Conservation (phyloP, 1,284 basidiomycete species). For the Moesziomyces sp. region DNA sequence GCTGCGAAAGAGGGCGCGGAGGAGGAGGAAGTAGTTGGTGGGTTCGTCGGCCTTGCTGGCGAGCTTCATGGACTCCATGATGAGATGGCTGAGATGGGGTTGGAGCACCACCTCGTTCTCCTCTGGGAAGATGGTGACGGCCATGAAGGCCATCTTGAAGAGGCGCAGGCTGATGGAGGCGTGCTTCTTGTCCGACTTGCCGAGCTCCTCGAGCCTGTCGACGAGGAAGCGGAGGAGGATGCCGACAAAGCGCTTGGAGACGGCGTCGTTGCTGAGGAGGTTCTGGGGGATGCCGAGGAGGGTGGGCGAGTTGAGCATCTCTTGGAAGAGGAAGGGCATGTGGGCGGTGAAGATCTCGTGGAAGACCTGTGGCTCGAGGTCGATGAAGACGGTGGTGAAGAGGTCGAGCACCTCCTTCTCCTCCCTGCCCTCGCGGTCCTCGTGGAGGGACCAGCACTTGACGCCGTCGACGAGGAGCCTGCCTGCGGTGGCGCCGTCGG, state of each 20-base stretch:
- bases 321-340: slow-evolving; percentile 62
- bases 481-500: slow-evolving; percentile 87
- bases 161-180: slow-evolving; percentile 82
- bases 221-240: slow-evolving; percentile 91
- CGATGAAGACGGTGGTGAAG: slow-evolving; percentile 73
- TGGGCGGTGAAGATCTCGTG: slow-evolving; percentile 63
- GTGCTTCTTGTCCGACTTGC: slow-evolving; percentile 82
- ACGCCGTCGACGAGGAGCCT: slow-evolving; percentile 88
- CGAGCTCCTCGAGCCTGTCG: slow-evolving; percentile 81
- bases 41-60: slow-evolving; percentile 92
- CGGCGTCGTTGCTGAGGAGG: slow-evolving; percentile 83
- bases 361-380: slow-evolving; percentile 69
- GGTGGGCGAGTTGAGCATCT: slow-evolving; percentile 74
- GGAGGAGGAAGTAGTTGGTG: slow-evolving; percentile 91
- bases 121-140: slow-evolving; percentile 81
- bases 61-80: slow-evolving; percentile 96
- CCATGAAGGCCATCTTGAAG: slow-evolving; percentile 96
- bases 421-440: slow-evolving; percentile 77
- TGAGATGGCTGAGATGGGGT: slow-evolving; percentile 88
- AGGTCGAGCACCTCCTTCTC: slow-evolving; percentile 88
- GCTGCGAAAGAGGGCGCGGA: slow-evolving; percentile 92
- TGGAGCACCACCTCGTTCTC: slow-evolving; percentile 92
- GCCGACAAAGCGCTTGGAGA: slow-evolving; percentile 89
- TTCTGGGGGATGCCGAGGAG: slow-evolving; percentile 88
- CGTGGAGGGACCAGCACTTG: slow-evolving; percentile 85